Conservation (phyloP, 257 asterid species). For the Phtheirospermum japonicum region DNA sequence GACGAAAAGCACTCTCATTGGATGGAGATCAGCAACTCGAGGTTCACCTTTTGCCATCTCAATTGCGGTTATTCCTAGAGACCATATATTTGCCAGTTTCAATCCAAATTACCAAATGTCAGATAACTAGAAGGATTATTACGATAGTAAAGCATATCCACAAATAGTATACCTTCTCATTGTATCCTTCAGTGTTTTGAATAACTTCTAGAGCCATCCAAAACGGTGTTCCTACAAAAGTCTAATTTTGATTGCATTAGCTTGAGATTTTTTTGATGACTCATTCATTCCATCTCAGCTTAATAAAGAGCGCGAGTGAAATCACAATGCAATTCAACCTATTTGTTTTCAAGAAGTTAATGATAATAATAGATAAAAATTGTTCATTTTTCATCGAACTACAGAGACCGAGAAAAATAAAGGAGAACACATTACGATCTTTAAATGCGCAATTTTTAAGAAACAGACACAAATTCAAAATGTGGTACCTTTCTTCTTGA, state of each 20-base stretch:
- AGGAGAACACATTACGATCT: conserved; percentile 4
- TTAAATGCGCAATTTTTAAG: conserved; percentile 14
- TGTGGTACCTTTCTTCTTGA: conserved; percentile 89
- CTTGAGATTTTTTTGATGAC: conserved; percentile 25
- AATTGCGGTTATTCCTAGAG: conserved; percentile 93
- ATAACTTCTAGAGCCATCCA: conserved; percentile 99
- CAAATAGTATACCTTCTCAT: conserved; percentile 69
- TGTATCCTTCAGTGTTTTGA: conserved; percentile 97
- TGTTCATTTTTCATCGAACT: conserved; percentile 16
- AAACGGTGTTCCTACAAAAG: conserved; percentile 99
- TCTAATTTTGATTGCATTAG: conserved; percentile 76
- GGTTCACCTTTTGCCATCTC: conserved; percentile 99
- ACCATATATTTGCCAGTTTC: conserved; percentile 98
- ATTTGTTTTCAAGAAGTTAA: no score
- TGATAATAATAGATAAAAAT: background rate
- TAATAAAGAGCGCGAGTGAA: conserved; percentile 25
- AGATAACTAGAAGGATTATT: background rate
- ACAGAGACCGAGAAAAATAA: conserved; percentile 1
- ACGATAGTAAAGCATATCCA: conserved; percentile 10
- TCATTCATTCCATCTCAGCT: conserved; percentile 30
- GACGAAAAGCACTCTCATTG: conserved; percentile 98
- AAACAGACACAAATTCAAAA: conserved; percentile 17
- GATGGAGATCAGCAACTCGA: conserved; percentile 98
- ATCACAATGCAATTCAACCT: conserved; percentile 22
- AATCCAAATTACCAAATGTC: conserved; percentile 28